phyloP scores from a whole-genome alignment of 768 basidiomycete species.

The Pulveroboletus sp. region DNA sequence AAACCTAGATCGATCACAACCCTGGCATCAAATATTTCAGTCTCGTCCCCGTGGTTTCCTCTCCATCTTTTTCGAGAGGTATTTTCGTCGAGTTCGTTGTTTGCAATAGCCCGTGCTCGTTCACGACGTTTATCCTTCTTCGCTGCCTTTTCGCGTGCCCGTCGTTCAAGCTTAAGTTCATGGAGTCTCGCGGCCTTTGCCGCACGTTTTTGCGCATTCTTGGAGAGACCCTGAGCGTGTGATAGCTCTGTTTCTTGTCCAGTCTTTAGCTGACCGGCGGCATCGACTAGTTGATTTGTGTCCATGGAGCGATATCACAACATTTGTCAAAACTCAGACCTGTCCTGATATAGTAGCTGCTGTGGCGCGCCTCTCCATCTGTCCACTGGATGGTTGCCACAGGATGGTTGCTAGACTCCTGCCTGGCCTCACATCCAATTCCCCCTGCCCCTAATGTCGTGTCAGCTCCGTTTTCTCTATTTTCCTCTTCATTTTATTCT shows the following conservation, averaged over 20 bases:
- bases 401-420: too few species aligned
- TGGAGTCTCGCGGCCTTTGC: conserved; percentile 65
- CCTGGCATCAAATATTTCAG: conserved; percentile 48
- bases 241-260: conserved; percentile 9
- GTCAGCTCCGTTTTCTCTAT: too few species aligned
- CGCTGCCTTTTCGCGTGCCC: conserved; percentile 71
- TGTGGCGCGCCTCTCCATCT: too few species aligned
- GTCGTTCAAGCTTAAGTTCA: conserved; percentile 65
- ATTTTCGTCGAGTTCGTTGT: conserved; percentile 42
- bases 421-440: too few species aligned
- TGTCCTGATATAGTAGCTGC: too few species aligned
- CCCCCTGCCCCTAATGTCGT: too few species aligned
- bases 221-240: conserved; percentile 48
- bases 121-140: conserved; percentile 69
- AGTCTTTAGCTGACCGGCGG: conserved; percentile 12
- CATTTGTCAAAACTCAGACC: too few species aligned
- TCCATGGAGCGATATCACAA: conserved; percentile 12
- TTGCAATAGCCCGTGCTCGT: conserved; percentile 45
- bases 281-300: conserved; percentile 7
- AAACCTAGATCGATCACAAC: conserved; percentile 87
- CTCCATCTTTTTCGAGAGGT: conserved; percentile 14
- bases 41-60: conserved; percentile 36
- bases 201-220: conserved; percentile 73
- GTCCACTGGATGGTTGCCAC: too few species aligned
- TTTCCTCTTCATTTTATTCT: too few species aligned